Percentiles rank a stretch among this genome's conserved stretches.
Evolutionary conservation across 768 basidiomycete species (phyloP).

Genomic region (Tylopilus vinaceipallidus): DNA sequence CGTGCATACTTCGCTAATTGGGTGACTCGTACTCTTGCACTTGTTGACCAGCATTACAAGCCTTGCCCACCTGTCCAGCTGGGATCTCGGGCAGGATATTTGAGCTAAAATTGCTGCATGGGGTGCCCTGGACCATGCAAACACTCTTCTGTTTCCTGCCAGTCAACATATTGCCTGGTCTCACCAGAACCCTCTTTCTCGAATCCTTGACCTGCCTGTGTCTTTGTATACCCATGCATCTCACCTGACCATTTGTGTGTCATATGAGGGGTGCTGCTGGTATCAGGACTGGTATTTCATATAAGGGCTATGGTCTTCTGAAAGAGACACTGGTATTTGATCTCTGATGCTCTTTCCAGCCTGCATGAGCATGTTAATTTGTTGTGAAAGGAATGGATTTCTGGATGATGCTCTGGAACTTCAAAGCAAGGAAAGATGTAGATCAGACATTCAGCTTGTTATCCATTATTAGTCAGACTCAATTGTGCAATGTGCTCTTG

Average conservation of each 20-base stretch:
- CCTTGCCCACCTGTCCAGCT: too few relatives aligned
- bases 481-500: constrained; percentile 51
- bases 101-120: too few relatives aligned
- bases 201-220: too few relatives aligned
- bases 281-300: constrained; percentile 59
- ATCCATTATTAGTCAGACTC: constrained; percentile 58
- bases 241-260: constrained; percentile 55
- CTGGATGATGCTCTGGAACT: neutral
- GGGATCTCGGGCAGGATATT: constrained; percentile 78
- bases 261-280: constrained; percentile 4
- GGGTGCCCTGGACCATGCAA: constrained; percentile 54
- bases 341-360: constrained; percentile 64
- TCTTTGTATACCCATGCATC: constrained; percentile 66
- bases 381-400: neutral
- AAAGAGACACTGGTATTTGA: constrained; percentile 76
- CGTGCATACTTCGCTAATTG: too few relatives aligned
- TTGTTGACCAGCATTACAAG: too few relatives aligned
- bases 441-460: constrained; percentile 59
- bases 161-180: constrained; percentile 71
- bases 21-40: too few relatives aligned
- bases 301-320: constrained; percentile 66
- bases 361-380: constrained; percentile 47
- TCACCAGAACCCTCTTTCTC: constrained; percentile 66
- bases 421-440: constrained; percentile 37
- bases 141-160: constrained; percentile 11